phyloP scores from a whole-genome alignment of 2,329 filamentous ascomycete genomes.

The Teratosphaeriaceae sp. region DNA sequence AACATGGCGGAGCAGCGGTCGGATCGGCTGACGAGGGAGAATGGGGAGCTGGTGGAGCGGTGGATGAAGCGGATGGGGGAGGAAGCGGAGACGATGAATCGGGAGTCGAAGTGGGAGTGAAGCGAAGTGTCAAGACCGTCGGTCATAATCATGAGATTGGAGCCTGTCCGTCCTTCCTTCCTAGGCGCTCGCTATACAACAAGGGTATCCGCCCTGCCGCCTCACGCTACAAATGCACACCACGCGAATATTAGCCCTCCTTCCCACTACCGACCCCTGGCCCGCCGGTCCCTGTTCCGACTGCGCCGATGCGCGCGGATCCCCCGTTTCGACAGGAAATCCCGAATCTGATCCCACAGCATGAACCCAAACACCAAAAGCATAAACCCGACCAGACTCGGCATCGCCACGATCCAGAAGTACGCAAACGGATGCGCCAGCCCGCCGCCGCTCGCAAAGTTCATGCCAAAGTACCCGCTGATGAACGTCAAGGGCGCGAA shows the following conservation, averaged over 20 bases:
- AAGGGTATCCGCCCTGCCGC: too few relatives aligned
- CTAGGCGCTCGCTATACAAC: too few relatives aligned
- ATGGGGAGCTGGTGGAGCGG: constrained; percentile 78
- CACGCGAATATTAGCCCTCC: too few relatives aligned
- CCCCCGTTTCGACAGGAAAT: constrained; percentile 20
- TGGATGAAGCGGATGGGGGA: constrained; percentile 86
- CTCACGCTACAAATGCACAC: too few relatives aligned
- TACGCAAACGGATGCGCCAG: constrained; percentile 45
- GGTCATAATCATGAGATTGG: background rate
- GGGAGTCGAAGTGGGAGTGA: constrained; percentile 28
- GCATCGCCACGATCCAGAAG: constrained; percentile 42
- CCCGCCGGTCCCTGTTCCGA: background rate
- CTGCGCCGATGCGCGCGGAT: constrained; percentile 12
- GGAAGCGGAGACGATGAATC: constrained; percentile 84
- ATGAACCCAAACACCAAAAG: constrained; percentile 24
- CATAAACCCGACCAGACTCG: constrained; percentile 34
- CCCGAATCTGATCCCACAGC: constrained; percentile 23
- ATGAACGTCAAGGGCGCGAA: constrained; percentile 88
- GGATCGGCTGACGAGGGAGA: constrained; percentile 69
- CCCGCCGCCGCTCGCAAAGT: constrained; percentile 49
- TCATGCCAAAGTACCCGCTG: constrained; percentile 58
- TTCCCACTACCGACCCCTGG: constrained; percentile 1
- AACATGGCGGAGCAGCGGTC: constrained; percentile 75
- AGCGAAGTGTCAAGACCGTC: too few relatives aligned
- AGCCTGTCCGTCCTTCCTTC: background rate